These are phyloP conservation scores for Phytophthora brassicae DNA, from an alignment of 352 stramenopile genomes.

Conservation along the genomic window DNA sequence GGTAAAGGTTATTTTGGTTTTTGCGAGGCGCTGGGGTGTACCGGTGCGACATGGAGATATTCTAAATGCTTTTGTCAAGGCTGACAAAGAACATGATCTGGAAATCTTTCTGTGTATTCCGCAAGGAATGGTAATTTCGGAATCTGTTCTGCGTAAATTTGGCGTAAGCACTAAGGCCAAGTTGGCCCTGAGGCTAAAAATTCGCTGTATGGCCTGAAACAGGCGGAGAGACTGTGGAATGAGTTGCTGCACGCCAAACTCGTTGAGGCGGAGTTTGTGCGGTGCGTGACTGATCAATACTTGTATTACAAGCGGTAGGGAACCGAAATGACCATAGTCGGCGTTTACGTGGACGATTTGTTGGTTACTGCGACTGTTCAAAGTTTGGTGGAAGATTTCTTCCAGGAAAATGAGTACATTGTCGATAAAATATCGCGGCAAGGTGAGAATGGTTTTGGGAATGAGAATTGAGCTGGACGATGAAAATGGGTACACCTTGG, in stretches of 20 bases:
- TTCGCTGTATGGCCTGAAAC: slow-evolving; percentile 12
- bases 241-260: slow-evolving; percentile 23
- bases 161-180: background rate
- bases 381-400: slow-evolving; percentile 11
- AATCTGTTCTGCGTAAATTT: background rate
- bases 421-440: slow-evolving; percentile 33
- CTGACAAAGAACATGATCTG: slow-evolving; percentile 20
- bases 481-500: too few relatives aligned
- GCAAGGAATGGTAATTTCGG: background rate
- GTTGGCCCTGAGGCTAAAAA: background rate
- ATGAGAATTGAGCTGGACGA: slow-evolving; percentile 22
- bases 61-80: too few relatives aligned
- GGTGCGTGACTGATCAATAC: slow-evolving; percentile 18
- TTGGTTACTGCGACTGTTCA: slow-evolving; percentile 17
- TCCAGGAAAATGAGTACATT: too few relatives aligned
- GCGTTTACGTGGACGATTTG: slow-evolving; percentile 36
- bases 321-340: slow-evolving; percentile 14
- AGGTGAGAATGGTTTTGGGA: slow-evolving; percentile 24
- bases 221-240: slow-evolving; percentile 6
- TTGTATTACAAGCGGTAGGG: background rate
- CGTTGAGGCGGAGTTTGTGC: slow-evolving; percentile 12
- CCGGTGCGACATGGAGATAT: too few relatives aligned
- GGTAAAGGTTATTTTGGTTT: too few relatives aligned
- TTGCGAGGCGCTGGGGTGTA: background rate
- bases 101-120: too few relatives aligned